phyloP scores from a whole-genome alignment of 129 eudicot genomes.

The Chrysanthemum makinoi region DNA sequence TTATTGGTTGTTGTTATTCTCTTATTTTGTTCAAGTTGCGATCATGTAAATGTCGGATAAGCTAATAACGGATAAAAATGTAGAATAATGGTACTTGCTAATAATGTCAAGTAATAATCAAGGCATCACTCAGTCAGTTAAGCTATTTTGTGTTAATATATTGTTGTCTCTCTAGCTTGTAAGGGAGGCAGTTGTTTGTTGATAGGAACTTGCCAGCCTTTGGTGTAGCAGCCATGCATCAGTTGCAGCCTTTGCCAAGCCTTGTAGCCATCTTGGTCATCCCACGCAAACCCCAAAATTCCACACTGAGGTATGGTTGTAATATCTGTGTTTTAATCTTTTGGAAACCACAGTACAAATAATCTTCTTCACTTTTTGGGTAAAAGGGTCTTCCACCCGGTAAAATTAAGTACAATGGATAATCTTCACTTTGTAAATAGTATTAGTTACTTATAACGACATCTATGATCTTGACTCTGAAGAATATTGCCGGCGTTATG shows the following conservation, averaged over 20 bases:
- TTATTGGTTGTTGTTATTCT: background rate
- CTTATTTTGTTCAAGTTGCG: conserved; percentile 8
- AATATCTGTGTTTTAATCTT: background rate
- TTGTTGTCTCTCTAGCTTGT: background rate
- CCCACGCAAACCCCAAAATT: conserved; percentile 49
- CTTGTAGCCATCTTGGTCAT: conserved; percentile 73
- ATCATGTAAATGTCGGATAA: conserved; percentile 13
- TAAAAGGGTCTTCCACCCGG: too few relatives aligned
- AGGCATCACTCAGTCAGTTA: background rate
- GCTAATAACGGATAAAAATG: background rate
- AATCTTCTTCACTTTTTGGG: too few relatives aligned
- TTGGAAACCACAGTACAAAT: too few relatives aligned
- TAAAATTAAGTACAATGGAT: too few relatives aligned
- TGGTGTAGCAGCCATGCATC: conserved; percentile 12
- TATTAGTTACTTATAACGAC: background rate
- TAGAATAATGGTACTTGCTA: conserved; percentile 19
- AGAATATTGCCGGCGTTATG: too few relatives aligned
- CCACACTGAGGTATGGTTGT: conserved; percentile 39
- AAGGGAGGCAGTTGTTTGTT: conserved; percentile 68
- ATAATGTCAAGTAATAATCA: conserved; percentile 15
- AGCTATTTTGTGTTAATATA: conserved; percentile 6
- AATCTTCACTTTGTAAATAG: background rate
- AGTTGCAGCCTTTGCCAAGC: conserved; percentile 55
- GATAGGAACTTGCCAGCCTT: conserved; percentile 78
- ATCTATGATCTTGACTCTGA: too few relatives aligned